phyloP scores from a whole-genome alignment of 2,329 filamentous ascomycete genomes.

The Colletotrichum filicis region DNA sequence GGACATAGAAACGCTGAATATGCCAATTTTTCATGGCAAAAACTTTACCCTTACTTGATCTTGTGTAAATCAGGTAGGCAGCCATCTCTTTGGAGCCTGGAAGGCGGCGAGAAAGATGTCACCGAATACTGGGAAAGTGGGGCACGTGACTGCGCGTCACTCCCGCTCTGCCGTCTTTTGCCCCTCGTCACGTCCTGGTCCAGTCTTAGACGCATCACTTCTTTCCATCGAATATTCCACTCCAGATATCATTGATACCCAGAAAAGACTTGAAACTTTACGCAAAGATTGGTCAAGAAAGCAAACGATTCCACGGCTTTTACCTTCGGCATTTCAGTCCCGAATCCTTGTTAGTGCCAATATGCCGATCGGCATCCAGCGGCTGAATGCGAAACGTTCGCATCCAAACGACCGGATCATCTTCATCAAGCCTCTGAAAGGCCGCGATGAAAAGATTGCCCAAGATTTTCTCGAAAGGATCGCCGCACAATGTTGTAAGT shows the following conservation, averaged over 20 bases:
- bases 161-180: slow-evolving; percentile 12
- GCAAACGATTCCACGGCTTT: too few relatives aligned
- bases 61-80: neutral
- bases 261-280: neutral
- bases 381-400: slow-evolving; percentile 79
- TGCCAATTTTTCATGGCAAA: neutral
- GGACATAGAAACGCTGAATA: neutral
- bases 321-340: too few relatives aligned
- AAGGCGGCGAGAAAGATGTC: neutral
- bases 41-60: too few relatives aligned
- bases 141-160: slow-evolving; percentile 30
- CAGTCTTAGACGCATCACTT: neutral
- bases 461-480: slow-evolving; percentile 81
- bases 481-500: slow-evolving; percentile 79
- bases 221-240: neutral
- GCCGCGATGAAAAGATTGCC: slow-evolving; percentile 69
- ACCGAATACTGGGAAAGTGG: neutral
- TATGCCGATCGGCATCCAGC: slow-evolving; percentile 84
- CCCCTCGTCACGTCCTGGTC: slow-evolving; percentile 2
- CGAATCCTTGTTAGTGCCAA: slow-evolving; percentile 15
- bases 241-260: neutral
- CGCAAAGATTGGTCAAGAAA: neutral
- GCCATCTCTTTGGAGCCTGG: neutral
- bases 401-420: slow-evolving; percentile 83
- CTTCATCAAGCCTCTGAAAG: slow-evolving; percentile 85